These are phyloP conservation scores for Sporothrix humicola DNA, from an alignment of 2,329 filamentous ascomycete genomes.

Conservation along the genomic window DNA sequence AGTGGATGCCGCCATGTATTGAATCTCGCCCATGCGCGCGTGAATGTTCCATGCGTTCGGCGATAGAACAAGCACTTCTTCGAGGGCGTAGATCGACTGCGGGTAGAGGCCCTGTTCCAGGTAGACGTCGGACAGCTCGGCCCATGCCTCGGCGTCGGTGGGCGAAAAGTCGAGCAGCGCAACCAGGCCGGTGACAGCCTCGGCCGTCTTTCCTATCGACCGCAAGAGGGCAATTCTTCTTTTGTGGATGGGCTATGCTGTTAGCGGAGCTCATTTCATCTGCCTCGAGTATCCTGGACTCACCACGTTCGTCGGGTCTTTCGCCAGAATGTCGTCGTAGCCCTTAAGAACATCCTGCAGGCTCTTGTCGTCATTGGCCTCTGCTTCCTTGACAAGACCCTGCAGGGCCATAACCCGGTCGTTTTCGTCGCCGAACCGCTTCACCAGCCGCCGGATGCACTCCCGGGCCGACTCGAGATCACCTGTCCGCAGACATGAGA, in stretches of 20 bases:
- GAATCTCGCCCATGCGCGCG: constrained; percentile 81
- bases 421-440: constrained; percentile 82
- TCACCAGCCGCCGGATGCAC: constrained; percentile 75
- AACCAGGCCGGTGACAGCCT: constrained; percentile 76
- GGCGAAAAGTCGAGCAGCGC: constrained; percentile 81
- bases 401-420: constrained; percentile 84
- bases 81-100: constrained; percentile 85
- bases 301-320: constrained; percentile 81
- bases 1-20: constrained; percentile 69
- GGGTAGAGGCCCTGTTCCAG: constrained; percentile 75
- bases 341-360: constrained; percentile 73
- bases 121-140: constrained; percentile 88
- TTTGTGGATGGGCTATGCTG: constrained; percentile 76
- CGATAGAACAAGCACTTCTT: constrained; percentile 84
- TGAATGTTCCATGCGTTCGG: constrained; percentile 98
- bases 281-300: constrained; percentile 44
- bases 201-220: constrained; percentile 69
- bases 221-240: constrained; percentile 79
- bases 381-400: constrained; percentile 86
- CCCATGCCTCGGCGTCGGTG: constrained; percentile 92
- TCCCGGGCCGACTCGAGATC: constrained; percentile 78
- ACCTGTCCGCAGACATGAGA: constrained; percentile 81
- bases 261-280: background rate
- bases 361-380: constrained; percentile 64
- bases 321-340: constrained; percentile 76